These are phyloP conservation scores for Collybia nuda DNA, from an alignment of 768 basidiomycete species.

Conservation along the genomic window DNA sequence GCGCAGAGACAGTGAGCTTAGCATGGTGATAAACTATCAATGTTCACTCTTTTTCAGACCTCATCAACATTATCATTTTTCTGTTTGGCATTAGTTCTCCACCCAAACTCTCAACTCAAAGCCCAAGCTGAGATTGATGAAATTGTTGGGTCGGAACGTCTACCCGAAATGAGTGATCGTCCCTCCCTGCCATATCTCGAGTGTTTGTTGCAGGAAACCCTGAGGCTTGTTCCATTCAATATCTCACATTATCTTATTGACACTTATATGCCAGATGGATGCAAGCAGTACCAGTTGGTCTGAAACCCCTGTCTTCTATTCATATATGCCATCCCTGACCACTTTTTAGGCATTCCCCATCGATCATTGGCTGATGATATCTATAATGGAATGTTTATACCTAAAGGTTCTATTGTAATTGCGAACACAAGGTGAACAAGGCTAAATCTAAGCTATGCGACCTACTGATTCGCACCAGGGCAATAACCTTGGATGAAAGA, in stretches of 20 bases:
- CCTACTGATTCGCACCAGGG: constrained; percentile 13
- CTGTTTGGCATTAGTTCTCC: constrained; percentile 35
- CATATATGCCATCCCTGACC: neutral
- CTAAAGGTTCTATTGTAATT: constrained; percentile 15
- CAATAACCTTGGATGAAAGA: constrained; percentile 25
- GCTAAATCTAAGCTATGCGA: neutral
- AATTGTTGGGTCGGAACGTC: constrained; percentile 30
- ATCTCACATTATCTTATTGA: neutral
- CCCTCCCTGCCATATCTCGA: constrained; percentile 33
- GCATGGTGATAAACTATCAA: neutral
- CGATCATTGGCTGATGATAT: constrained; percentile 3
- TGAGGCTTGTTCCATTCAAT: constrained; percentile 2
- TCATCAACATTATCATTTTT: constrained; percentile 29
- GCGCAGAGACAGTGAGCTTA: constrained; percentile 32
- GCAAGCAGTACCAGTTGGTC: constrained; percentile 12
- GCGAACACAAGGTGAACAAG: constrained; percentile 17
- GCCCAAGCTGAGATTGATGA: constrained; percentile 42
- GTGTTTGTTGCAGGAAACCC: constrained; percentile 23
- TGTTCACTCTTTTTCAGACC: constrained; percentile 20
- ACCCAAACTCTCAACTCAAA: constrained; percentile 32
- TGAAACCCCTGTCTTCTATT: neutral
- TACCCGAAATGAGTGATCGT: constrained; percentile 33
- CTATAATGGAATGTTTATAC: constrained; percentile 14
- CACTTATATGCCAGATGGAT: constrained; percentile 11
- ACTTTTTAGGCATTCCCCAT: constrained; percentile 16